These are phyloP conservation scores for Yamadazyma kitorensis DNA, from an alignment of 805 yeast species.

Conservation along the genomic window DNA sequence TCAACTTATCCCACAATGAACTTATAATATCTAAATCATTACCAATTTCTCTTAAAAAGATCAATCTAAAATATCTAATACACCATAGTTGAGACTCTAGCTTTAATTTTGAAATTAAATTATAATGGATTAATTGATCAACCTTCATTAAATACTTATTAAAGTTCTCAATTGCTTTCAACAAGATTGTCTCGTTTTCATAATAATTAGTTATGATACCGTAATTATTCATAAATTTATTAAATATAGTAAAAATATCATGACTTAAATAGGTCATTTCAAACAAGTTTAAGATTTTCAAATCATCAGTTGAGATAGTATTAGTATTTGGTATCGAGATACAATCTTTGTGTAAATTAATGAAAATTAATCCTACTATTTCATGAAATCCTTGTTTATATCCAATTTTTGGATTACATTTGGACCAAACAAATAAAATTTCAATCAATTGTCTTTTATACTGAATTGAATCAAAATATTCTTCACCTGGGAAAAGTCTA, in stretches of 20 bases:
- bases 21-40: constrained; percentile 29
- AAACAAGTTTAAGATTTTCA: constrained; percentile 36
- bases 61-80: constrained; percentile 47
- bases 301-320: constrained; percentile 26
- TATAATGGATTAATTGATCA: constrained; percentile 47
- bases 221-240: constrained; percentile 38
- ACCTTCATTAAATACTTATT: constrained; percentile 47
- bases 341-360: constrained; percentile 37
- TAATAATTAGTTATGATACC: constrained; percentile 37
- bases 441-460: constrained; percentile 35
- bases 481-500: constrained; percentile 50
- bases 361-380: constrained; percentile 46
- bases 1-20: constrained; percentile 50
- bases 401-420: constrained; percentile 45
- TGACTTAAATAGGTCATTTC: constrained; percentile 36
- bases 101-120: constrained; percentile 39
- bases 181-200: constrained; percentile 39
- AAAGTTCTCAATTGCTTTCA: constrained; percentile 47
- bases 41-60: constrained; percentile 49
- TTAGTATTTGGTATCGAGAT: constrained; percentile 24
- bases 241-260: constrained; percentile 45
- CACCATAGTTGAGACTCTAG: constrained; percentile 55
- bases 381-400: constrained; percentile 58
- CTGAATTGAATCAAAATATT: constrained; percentile 21
- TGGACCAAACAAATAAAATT: constrained; percentile 48